These are phyloP conservation scores for Dioszegia crocea DNA, from an alignment of 768 basidiomycete genomes.

Conservation along the genomic window DNA sequence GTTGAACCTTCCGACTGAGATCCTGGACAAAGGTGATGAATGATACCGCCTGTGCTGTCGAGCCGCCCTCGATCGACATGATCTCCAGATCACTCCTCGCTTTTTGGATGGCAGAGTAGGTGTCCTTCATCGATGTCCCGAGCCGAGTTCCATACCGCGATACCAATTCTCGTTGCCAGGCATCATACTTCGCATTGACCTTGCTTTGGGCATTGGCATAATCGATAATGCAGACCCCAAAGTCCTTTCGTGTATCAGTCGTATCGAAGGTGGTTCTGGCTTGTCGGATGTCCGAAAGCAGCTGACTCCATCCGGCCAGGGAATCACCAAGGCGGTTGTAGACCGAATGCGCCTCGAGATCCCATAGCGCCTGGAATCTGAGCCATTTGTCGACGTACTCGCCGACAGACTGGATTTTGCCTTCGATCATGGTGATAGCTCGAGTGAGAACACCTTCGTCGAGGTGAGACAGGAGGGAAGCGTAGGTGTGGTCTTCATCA, in stretches of 20 bases:
- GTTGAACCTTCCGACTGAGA: conserved; percentile 90
- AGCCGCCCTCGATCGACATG: conserved; percentile 87
- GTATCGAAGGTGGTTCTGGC: conserved; percentile 95
- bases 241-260: conserved; percentile 82
- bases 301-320: conserved; percentile 87
- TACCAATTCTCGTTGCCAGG: conserved; percentile 94
- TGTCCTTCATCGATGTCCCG: conserved; percentile 94
- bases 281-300: conserved; percentile 94
- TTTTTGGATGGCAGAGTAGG: conserved; percentile 87
- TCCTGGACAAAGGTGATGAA: conserved; percentile 99
- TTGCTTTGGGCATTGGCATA: conserved; percentile 97
- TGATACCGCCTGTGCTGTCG: conserved; percentile 95
- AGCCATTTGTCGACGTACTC: conserved; percentile 97
- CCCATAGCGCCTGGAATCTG: conserved; percentile 98
- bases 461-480: conserved; percentile 60
- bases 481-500: conserved; percentile 70
- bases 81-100: conserved; percentile 92
- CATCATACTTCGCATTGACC: conserved; percentile 97
- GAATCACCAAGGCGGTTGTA: conserved; percentile 88
- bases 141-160: conserved; percentile 88
- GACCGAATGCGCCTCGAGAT: conserved; percentile 93
- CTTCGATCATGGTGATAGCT: conserved; percentile 73
- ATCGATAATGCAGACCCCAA: conserved; percentile 90
- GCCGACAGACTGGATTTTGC: conserved; percentile 68
- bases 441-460: conserved; percentile 7